Conservation (phyloP, 1,284 basidiomycete genomes). For the Taiwanofungus camphoratus region DNA sequence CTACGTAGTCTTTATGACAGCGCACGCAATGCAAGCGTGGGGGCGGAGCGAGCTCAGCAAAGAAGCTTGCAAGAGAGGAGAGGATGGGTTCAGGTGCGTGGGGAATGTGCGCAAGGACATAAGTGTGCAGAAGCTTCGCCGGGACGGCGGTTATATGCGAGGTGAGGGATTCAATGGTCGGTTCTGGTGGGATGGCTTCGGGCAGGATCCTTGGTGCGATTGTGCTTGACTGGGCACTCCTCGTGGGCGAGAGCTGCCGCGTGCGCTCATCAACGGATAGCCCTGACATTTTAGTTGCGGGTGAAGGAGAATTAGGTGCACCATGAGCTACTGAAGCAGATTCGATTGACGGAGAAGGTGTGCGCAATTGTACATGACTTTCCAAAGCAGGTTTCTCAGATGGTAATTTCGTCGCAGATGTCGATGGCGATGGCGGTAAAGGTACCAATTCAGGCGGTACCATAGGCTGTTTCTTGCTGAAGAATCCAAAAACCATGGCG, state of each 20-base stretch:
- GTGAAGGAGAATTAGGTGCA: constrained; percentile 22
- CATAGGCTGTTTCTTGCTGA: constrained; percentile 33
- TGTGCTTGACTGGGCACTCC: constrained; percentile 8
- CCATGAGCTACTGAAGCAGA: constrained; percentile 26
- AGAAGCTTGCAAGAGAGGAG: constrained; percentile 46
- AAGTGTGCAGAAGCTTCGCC: constrained; percentile 58
- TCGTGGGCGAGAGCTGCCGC: constrained; percentile 16
- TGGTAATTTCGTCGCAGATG: constrained; percentile 4
- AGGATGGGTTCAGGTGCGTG: constrained; percentile 25
- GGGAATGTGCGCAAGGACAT: constrained; percentile 48
- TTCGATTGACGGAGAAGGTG: constrained; percentile 46
- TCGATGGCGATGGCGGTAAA: constrained; percentile 11
- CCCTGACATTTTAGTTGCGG: constrained; percentile 20
- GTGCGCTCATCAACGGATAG: constrained; percentile 20
- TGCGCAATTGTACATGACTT: constrained; percentile 36
- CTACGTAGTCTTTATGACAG: constrained; percentile 52
- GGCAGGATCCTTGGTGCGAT: constrained; percentile 10
- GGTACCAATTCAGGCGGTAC: constrained; percentile 12
- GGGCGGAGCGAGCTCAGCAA: constrained; percentile 53
- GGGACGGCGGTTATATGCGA: constrained; percentile 55
- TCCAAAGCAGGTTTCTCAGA: constrained; percentile 1
- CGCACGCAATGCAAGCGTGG: constrained; percentile 65
- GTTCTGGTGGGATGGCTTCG: constrained; percentile 15
- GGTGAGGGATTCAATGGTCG: constrained; percentile 39
- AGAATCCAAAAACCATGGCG: constrained; percentile 48